These are phyloP conservation scores for Bryum argenteum DNA, from an alignment of 225 moss, liverwort and hornwort genomes.

Conservation along the genomic window DNA sequence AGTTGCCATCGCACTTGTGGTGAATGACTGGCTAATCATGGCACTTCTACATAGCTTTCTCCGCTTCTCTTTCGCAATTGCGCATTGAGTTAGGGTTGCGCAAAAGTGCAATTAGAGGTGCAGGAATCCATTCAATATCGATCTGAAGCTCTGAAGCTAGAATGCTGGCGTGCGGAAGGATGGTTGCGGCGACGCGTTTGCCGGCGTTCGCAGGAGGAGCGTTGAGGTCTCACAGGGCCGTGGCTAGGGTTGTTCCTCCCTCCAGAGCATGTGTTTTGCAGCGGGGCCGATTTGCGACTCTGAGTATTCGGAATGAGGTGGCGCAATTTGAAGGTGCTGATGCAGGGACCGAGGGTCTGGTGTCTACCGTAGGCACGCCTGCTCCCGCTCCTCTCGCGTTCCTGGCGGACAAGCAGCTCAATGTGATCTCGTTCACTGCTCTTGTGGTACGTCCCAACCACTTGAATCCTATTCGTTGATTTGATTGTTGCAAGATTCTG, in stretches of 20 bases:
- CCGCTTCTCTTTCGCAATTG: background rate
- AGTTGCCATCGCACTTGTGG: background rate
- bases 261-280: background rate
- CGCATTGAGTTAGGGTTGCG: background rate
- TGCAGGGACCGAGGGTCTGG: conserved; percentile 37
- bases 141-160: background rate
- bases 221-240: background rate
- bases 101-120: background rate
- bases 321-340: conserved; percentile 12
- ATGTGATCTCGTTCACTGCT: conserved; percentile 43
- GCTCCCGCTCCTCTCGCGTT: conserved; percentile 20
- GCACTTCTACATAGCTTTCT: background rate
- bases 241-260: background rate
- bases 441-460: conserved; percentile 38
- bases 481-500: conserved; percentile 18
- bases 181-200: background rate
- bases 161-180: background rate
- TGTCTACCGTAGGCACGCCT: conserved; percentile 49
- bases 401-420: conserved; percentile 53
- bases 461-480: background rate
- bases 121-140: background rate
- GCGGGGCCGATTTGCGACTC: conserved; percentile 36
- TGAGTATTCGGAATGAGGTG: conserved; percentile 21
- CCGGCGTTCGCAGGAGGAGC: background rate
- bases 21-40: background rate